These are phyloP conservation scores for Nephromyces sp. DNA, from an alignment of 169 alveolate species.

Conservation along the genomic window DNA sequence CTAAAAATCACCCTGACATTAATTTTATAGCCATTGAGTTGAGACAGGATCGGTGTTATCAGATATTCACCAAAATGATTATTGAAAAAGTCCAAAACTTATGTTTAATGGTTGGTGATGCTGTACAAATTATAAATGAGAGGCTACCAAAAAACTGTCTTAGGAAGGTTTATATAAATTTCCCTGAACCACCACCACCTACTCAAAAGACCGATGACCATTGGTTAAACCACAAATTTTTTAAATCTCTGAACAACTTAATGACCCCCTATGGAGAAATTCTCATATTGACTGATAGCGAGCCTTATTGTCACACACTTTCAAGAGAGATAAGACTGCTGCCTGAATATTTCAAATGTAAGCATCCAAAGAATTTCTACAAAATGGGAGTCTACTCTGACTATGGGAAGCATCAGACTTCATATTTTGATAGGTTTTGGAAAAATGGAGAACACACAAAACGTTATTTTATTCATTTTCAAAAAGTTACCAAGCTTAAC, in stretches of 20 bases:
- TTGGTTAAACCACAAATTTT: not conserved
- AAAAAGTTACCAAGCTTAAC: too few relatives aligned
- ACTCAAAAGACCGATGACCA: not conserved
- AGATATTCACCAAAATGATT: not conserved
- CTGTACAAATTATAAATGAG: not conserved
- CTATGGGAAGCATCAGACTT: not conserved
- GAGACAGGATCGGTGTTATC: not conserved
- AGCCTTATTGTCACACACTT: not conserved
- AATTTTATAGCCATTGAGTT: not conserved
- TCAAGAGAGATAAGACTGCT: not conserved
- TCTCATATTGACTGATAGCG: not conserved
- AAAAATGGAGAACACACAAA: too few relatives aligned
- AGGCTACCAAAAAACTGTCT: not conserved
- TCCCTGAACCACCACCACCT: not conserved
- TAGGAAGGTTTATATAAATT: not conserved
- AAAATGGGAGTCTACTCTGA: not conserved
- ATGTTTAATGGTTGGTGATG: not conserved
- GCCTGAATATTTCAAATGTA: not conserved
- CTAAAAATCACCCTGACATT: not conserved
- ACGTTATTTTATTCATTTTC: too few relatives aligned
- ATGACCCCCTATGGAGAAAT: not conserved
- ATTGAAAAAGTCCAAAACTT: not conserved
- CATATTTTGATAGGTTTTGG: not conserved
- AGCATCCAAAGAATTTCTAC: not conserved
- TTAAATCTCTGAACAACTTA: not conserved